Base-by-base conservation (phyloP, 1,139 yeast genomes). In the Debaryomyces fabryi region DNA sequence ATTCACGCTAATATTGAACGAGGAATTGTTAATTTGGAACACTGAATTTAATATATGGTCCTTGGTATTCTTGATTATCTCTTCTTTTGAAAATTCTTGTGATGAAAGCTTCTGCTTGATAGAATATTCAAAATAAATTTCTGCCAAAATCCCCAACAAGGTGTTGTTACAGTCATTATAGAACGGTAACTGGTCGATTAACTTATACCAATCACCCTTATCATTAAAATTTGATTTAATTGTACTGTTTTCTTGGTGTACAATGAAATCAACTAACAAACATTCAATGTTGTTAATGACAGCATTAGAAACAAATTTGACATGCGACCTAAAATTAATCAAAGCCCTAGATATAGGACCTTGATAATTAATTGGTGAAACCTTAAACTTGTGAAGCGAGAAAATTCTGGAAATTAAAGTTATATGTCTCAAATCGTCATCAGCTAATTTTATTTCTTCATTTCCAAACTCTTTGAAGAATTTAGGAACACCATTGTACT, bases 261-360 rank as follows among this genome's bases (percentile, higher is more conserved):
- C 63, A 77, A 77, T 48, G 76, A 75, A 44, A 83, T 82, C 63
- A 74, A 79, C 54, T 75, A 64, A 51, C 70, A 78, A 46, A 76
- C 77, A 62, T 57, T 85, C 88, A 38, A 84, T 64, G 12, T 85
- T 67, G 55, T 83, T 83, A 49, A 82, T 78, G 40, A 84, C 64
- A 43, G 76, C 76, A 16, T 67, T 67, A 33, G 77, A 75, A 44
- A 87, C 68, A 46, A 81, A 79, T 49, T 82, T 77, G 44, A 86
- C 65, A 50, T 85, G 83, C 13, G 91, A 85, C 60, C 93, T 79
- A 62, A 86, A 88, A 39, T 81, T 75, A 48, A 86, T 69, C 33
- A 88, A 71, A 46, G 78, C 76, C 52, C 86, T 76, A 21, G 88
- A 86, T 39, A 87, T 71, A 4, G 93, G 92, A 0, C 93, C 93